Percentiles rank a stretch among this genome's conserved stretches.
Evolutionary conservation across 352 stramenopile genomes (phyloP).

Genomic region (Pythium sp.): DNA sequence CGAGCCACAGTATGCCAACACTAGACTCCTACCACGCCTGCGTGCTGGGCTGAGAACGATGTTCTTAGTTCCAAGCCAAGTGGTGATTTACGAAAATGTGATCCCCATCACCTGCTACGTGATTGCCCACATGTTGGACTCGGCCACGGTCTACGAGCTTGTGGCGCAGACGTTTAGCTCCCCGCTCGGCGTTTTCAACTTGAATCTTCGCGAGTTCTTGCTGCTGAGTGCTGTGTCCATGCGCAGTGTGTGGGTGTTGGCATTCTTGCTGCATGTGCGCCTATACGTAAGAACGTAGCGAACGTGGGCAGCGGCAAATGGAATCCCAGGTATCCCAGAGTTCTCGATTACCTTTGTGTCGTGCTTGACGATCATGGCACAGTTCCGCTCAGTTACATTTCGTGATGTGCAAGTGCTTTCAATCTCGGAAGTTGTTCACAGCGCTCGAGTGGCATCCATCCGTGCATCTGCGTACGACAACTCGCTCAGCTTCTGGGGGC

Average conservation of each 20-base stretch:
- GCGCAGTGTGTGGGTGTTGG: slow-evolving; percentile 29
- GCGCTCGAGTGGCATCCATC: not conserved
- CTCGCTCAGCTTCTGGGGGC: slow-evolving; percentile 2
- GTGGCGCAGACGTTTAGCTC: slow-evolving; percentile 11
- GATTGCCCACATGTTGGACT: slow-evolving; percentile 19
- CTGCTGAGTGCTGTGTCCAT: slow-evolving; percentile 25
- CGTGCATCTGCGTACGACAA: slow-evolving; percentile 10
- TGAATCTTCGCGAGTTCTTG: slow-evolving; percentile 19
- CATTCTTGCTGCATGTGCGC: slow-evolving; percentile 12
- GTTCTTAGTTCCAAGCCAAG: slow-evolving; percentile 21
- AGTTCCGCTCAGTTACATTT: slow-evolving; percentile 3
- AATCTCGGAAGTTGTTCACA: slow-evolving; percentile 2
- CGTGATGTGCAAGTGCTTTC: slow-evolving; percentile 5
- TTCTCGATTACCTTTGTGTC: slow-evolving; percentile 9
- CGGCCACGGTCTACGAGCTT: slow-evolving; percentile 14
- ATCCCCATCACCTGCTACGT: slow-evolving; percentile 23
- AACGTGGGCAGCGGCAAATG: not conserved
- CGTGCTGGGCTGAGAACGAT: slow-evolving; percentile 7
- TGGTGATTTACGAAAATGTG: slow-evolving; percentile 21
- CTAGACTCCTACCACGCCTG: not conserved
- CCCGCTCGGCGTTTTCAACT: slow-evolving; percentile 11
- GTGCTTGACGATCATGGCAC: slow-evolving; percentile 7
- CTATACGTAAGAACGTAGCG: not conserved
- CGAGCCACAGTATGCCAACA: not conserved
- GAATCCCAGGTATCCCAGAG: slow-evolving; percentile 9